Evolutionary conservation across 2,329 filamentous ascomycete species (phyloP).

Genomic region (Alternaria hordeiaustralica): DNA sequence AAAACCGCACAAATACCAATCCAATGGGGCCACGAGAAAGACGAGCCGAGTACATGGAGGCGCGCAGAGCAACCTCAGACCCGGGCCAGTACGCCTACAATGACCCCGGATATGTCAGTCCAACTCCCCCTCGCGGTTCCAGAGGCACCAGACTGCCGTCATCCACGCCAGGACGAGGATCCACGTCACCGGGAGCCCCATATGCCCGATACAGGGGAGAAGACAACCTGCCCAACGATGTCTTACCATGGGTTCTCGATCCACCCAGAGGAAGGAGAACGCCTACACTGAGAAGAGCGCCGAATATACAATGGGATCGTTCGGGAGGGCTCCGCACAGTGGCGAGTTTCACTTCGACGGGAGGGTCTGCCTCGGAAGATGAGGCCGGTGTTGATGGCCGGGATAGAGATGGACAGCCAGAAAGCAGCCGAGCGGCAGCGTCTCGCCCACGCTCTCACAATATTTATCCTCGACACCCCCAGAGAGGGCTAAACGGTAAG

Average conservation of each 20-base stretch:
- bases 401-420: not conserved
- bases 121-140: not conserved
- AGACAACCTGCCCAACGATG: not conserved
- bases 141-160: not conserved
- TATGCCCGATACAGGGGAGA: not conserved
- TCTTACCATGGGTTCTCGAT: not conserved
- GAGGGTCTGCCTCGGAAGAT: not conserved
- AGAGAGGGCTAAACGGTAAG: not conserved
- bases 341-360: not conserved
- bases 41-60: not conserved
- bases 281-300: slow-evolving; percentile 1
- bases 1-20: not conserved
- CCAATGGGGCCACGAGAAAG: not conserved
- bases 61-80: not conserved
- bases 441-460: not conserved
- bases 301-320: slow-evolving; percentile 1
- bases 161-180: not conserved
- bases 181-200: not conserved
- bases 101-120: not conserved
- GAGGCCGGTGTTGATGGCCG: not conserved
- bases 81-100: not conserved
- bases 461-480: not conserved
- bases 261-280: not conserved
- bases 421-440: not conserved
- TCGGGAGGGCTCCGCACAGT: not conserved